Base-by-base conservation (phyloP, 2,329 filamentous ascomycete genomes). In the Xenosphaeropsis pyriputrescens region DNA sequence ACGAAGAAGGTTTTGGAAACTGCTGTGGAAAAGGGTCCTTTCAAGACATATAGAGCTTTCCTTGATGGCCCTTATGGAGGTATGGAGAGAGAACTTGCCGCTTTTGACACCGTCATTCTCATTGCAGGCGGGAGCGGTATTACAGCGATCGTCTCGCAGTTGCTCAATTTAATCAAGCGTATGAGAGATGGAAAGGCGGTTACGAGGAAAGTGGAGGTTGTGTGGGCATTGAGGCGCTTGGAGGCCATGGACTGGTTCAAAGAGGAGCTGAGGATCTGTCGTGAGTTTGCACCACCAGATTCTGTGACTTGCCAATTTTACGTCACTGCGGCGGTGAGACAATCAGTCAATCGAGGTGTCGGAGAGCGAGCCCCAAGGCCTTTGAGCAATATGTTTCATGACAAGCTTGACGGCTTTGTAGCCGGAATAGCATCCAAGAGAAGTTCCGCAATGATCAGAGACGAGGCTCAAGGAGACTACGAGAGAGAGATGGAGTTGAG, bases 171-270 rank as follows among this genome's bases (percentile, higher is more conserved):
- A n/a, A 93, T 95, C 61, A 95, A 94, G 61, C 78, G 86, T 41
- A 94, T 96, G 80, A 78, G 86, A 41, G 88, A 94, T 53, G 84
- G 85, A 36, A 94, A 94, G 58, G 88, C 89, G 26, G 85, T 94
- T 33, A 95, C 88, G 2, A 85, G 82, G 55, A 84, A 80, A 45
- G 80, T 96, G 5, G 80, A 91, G 13, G 84, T 96, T 1, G 74
- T 96, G n/a, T 96, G 89, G 89, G 78, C 88, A 5, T 65, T 95
- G 47, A 93, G 91, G 59, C 75, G 83, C 39, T 76, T 91, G 12
- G 89, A 95, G 57, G 85, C 85, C 1, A 85, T 96, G 77, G 85
- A 95, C 55, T 96, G 89, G 89, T 96, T 95, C 67, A 83, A 85
- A 46, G 88, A 95, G 59, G 89, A 95, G 57, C 67, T 95, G 41